Evolutionary conservation across 257 asterid genomes (phyloP).

Genomic region (Nicotiana otophora): DNA sequence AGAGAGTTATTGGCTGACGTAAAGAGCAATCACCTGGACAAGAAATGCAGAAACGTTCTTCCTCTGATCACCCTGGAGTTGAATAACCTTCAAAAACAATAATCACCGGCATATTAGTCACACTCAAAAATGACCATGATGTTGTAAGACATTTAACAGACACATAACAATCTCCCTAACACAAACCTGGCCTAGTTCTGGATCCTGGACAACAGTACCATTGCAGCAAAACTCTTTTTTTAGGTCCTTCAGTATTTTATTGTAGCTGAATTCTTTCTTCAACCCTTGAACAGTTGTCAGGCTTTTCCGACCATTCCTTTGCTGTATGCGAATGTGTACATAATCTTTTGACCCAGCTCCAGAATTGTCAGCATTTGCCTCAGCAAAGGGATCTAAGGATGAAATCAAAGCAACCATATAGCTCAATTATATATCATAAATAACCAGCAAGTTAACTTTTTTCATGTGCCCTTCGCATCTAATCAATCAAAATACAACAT

Average conservation of each 20-base stretch:
- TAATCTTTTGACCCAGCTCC: slow-evolving; percentile 64
- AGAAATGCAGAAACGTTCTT: slow-evolving; percentile 26
- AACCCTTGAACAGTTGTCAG: slow-evolving; percentile 70
- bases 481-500: background rate
- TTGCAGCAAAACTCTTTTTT: slow-evolving; percentile 68
- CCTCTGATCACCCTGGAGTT: slow-evolving; percentile 27
- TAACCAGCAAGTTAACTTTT: background rate
- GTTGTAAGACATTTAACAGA: background rate
- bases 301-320: slow-evolving; percentile 70
- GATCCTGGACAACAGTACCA: slow-evolving; percentile 76
- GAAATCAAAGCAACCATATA: background rate
- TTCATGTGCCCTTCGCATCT: background rate
- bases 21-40: slow-evolving; percentile 15
- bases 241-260: slow-evolving; percentile 65
- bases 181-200: slow-evolving; percentile 64
- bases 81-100: slow-evolving; percentile 13
- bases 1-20: background rate
- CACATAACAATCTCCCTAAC: background rate
- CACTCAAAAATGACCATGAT: background rate
- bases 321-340: slow-evolving; percentile 60
- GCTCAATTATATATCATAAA: background rate
- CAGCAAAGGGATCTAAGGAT: slow-evolving; percentile 54
- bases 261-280: slow-evolving; percentile 67
- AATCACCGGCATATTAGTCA: too few species aligned
- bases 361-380: slow-evolving; percentile 65